Evolutionary conservation across 805 yeast species (phyloP).

Genomic region (Dipodascopsis uninucleata): DNA sequence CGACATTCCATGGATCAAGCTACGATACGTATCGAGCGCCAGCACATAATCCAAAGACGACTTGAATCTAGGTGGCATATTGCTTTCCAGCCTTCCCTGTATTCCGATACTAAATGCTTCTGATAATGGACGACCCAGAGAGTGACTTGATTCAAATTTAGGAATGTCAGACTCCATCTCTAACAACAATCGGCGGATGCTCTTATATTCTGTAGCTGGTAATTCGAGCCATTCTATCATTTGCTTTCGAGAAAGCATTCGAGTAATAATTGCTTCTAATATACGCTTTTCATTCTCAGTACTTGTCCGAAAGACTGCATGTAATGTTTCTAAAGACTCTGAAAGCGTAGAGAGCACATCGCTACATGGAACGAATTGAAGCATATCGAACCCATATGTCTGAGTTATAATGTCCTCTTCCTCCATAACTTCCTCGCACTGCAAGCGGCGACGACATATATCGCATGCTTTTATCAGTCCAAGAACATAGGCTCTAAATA

Average conservation of each 20-base stretch:
- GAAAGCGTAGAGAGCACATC: background rate
- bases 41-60: conserved; percentile 2
- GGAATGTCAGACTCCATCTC: too few species aligned
- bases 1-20: conserved; percentile 1
- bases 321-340: too few species aligned
- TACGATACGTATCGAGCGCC: conserved; percentile 2
- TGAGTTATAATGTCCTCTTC: conserved; percentile 25
- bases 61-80: conserved; percentile 24
- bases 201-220: too few species aligned
- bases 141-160: conserved; percentile 3
- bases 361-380: conserved; percentile 10
- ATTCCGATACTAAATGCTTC: conserved; percentile 21
- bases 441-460: conserved; percentile 7
- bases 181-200: too few species aligned
- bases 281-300: too few species aligned
- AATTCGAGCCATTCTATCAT: too few species aligned
- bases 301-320: too few species aligned
- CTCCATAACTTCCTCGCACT: conserved; percentile 14
- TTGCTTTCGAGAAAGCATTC: too few species aligned
- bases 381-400: conserved; percentile 16
- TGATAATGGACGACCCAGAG: conserved; percentile 2
- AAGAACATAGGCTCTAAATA: conserved; percentile 15
- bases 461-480: conserved; percentile 15
- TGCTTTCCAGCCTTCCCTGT: conserved; percentile 24
- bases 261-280: too few species aligned